Conservation (phyloP, 176 grass and related monocot species). For the bread wheat (Triticum aestivum) region DNA sequence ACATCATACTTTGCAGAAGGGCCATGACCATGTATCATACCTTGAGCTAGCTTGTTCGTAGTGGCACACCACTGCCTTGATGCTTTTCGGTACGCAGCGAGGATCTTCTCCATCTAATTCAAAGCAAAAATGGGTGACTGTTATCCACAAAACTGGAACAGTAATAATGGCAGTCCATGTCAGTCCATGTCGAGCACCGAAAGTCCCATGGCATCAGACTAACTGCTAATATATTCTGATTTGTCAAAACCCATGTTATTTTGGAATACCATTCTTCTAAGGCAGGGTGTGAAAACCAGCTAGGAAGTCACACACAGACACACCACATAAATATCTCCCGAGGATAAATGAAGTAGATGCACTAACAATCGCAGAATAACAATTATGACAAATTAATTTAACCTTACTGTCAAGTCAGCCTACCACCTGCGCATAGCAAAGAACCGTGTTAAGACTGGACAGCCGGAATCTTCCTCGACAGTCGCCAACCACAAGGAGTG, state of each 20-base stretch:
- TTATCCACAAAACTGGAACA: not conserved
- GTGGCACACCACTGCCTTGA: constrained; percentile 95
- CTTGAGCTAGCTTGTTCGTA: constrained; percentile 93
- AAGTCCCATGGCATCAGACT: not conserved
- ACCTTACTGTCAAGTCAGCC: no score
- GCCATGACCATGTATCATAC: constrained; percentile 6
- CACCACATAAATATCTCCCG: not conserved
- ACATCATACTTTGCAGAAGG: not conserved
- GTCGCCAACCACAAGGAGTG: no score
- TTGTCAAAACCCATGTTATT: not conserved
- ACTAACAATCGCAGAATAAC: not conserved
- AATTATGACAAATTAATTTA: not conserved
- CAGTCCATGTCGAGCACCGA: not conserved
- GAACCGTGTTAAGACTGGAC: no score
- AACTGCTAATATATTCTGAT: not conserved
- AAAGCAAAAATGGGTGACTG: not conserved
- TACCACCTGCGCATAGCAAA: no score
- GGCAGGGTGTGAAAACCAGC: constrained; percentile 1
- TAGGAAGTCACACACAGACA: not conserved
- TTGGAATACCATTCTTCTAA: not conserved
- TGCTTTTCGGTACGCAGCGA: constrained; percentile 69
- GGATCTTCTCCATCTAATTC: constrained; percentile 78
- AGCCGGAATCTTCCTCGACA: no score
- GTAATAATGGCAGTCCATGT: not conserved
- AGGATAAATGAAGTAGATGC: not conserved